A percentile compares a stretch with the other conserved stretches of the same genome.
Evolutionary conservation across 441 rosid species (phyloP).

Genomic region (Pelargonium cotyledonis): DNA sequence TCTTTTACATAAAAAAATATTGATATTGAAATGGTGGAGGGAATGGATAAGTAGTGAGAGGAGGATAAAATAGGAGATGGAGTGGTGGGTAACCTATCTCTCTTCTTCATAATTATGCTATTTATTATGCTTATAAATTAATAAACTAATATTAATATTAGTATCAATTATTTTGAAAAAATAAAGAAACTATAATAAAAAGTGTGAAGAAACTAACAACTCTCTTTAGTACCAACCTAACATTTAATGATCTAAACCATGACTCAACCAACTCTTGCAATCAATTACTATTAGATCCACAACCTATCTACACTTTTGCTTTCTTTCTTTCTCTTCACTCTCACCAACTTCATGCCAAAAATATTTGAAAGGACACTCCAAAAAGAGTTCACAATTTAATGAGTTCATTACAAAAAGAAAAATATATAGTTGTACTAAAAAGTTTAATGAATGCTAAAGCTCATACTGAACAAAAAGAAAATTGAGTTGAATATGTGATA

Average conservation of each 20-base stretch:
- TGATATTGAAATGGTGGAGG: constrained; percentile 18
- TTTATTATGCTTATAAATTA: not conserved
- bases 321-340: not conserved
- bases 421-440: too few species aligned
- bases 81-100: constrained; percentile 47
- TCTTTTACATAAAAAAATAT: constrained; percentile 12
- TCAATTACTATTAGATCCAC: not conserved
- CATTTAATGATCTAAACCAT: not conserved
- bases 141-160: too few species aligned
- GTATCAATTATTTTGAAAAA: not conserved
- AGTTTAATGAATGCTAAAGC: too few species aligned
- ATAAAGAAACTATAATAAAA: constrained; percentile 26
- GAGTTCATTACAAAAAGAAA: too few species aligned
- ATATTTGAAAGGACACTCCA: too few species aligned
- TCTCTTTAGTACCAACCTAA: not conserved
- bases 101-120: not conserved
- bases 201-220: not conserved
- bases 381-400: too few species aligned
- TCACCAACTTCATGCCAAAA: not conserved
- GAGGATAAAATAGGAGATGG: constrained; percentile 39
- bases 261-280: too few species aligned
- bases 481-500: too few species aligned
- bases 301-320: not conserved
- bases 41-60: constrained; percentile 56
- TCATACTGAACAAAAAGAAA: too few species aligned